These are phyloP conservation scores for Ceratocystis cacaofunesta DNA, from an alignment of 2,329 filamentous ascomycete genomes.

Conservation along the genomic window DNA sequence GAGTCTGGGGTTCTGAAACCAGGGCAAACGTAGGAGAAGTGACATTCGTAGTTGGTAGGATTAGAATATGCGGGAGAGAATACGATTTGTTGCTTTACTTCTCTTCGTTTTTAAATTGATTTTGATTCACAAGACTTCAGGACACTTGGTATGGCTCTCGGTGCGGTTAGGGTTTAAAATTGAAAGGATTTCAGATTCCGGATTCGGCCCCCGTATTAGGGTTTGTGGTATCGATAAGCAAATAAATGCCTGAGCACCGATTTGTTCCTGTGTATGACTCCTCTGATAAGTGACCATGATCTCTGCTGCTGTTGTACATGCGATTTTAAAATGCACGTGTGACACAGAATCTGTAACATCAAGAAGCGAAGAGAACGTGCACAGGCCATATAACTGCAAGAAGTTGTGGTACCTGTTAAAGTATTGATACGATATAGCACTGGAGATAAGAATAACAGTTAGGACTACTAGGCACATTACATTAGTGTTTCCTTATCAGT, in stretches of 20 bases:
- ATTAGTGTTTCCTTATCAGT: neutral
- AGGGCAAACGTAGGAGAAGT: too few species aligned
- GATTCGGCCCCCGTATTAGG: neutral
- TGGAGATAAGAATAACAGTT: too few species aligned
- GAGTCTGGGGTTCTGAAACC: too few species aligned
- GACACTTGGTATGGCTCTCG: too few species aligned
- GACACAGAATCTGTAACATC: constrained; percentile 5
- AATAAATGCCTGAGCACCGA: neutral
- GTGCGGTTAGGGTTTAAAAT: too few species aligned
- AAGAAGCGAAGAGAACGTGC: neutral
- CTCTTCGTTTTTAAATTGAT: too few species aligned
- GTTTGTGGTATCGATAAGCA: neutral
- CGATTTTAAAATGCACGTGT: constrained; percentile 6
- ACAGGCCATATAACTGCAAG: neutral
- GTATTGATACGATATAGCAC: neutral
- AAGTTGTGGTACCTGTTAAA: neutral
- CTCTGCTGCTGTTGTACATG: neutral
- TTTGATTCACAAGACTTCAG: too few species aligned
- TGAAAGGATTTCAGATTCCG: too few species aligned
- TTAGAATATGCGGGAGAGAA: too few species aligned
- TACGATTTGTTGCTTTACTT: too few species aligned
- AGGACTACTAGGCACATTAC: neutral
- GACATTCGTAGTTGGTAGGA: too few species aligned
- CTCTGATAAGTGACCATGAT: neutral
- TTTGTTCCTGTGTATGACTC: constrained; percentile 2